Evolutionary conservation across 1,284 basidiomycete species (phyloP), one percentile per base, ranked within the genome.

Genomic region (Hemileia vastatrix): DNA sequence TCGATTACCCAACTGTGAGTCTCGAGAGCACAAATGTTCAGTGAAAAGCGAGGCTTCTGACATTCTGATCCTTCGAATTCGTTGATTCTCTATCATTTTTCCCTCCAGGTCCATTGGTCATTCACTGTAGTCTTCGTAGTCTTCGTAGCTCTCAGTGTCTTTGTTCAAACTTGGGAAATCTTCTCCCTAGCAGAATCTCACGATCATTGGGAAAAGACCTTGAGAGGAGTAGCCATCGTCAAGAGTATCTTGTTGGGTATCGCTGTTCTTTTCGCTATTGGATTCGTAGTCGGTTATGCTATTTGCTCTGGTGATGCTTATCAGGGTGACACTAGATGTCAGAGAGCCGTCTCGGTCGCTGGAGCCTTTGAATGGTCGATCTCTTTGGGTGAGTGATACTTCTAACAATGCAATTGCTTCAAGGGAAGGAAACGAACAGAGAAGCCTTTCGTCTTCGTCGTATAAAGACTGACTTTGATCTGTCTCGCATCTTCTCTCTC

Each of bases 81-180:
- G 27, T 27, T 27, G 27, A 27, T 27, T 27, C 27, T 27, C 27
- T 27, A 27, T 27, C 27, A 27, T 27, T 27, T 27, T 27, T 27
- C 27, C 27, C 27, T 27, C 27, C 27, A 27, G 27, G 27, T 72
- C 11, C 71, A 72, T 54, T 72, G 71, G 71, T 60, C 54, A 36
- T 69, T 71, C 67, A 67, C 71, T 11, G 32, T 72, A 23, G 63
- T 72, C 63, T 72, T 72, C 64, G 64, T 72, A 23, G 67, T 68
- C 21, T 68, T 66, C 32, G 67, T 69, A 9, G 71, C 66, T n/a
- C 40, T 72, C 19, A 66, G 65, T 31, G 71, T 72, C 44, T 62
- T 72, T 11, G 67, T 71, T 64, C 71, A 72, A 59, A 63, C 64
- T 19, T 43, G 70, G 23, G 66, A 72, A 65, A 56, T 72, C 33